These are phyloP conservation scores for Kodamaea sp. DNA, from an alignment of 1,139 yeast genomes.

Conservation along the genomic window DNA sequence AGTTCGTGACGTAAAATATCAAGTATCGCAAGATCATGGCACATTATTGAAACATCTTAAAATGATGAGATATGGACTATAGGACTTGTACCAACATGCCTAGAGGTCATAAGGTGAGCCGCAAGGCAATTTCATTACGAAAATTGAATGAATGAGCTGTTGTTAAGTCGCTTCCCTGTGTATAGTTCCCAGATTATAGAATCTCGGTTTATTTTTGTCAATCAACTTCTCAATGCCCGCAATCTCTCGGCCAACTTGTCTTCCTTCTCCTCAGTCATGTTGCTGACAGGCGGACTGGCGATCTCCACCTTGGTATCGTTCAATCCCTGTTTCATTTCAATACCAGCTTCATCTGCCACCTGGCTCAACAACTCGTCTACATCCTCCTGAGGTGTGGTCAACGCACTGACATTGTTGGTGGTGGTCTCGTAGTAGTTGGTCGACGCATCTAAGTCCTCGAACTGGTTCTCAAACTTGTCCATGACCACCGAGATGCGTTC, in stretches of 20 bases:
- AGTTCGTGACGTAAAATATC: too few species aligned
- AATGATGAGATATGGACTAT: too few species aligned
- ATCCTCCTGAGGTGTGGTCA: slow-evolving; percentile 91
- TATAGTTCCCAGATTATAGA: too few species aligned
- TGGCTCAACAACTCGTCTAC: slow-evolving; percentile 90
- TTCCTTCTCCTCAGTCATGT: slow-evolving; percentile 71
- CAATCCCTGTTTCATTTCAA: slow-evolving; percentile 84
- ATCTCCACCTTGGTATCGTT: slow-evolving; percentile 55
- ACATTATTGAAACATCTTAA: too few species aligned
- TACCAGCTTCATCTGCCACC: slow-evolving; percentile 97
- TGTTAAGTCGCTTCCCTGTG: too few species aligned
- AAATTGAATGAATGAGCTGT: too few species aligned
- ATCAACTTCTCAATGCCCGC: slow-evolving; percentile 60
- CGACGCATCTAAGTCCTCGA: slow-evolving; percentile 93
- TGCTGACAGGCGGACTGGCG: slow-evolving; percentile 39
- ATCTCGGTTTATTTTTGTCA: too few species aligned
- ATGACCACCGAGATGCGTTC: slow-evolving; percentile 90
- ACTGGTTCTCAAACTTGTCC: slow-evolving; percentile 96
- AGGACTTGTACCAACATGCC: too few species aligned
- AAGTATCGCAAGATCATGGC: too few species aligned
- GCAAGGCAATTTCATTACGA: too few species aligned
- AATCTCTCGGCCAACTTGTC: slow-evolving; percentile 85
- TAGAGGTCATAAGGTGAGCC: too few species aligned
- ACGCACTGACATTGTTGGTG: slow-evolving; percentile 85
- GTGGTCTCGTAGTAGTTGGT: slow-evolving; percentile 92